Conservation (phyloP, 2,329 filamentous ascomycete genomes). For the Penicillium freii region DNA sequence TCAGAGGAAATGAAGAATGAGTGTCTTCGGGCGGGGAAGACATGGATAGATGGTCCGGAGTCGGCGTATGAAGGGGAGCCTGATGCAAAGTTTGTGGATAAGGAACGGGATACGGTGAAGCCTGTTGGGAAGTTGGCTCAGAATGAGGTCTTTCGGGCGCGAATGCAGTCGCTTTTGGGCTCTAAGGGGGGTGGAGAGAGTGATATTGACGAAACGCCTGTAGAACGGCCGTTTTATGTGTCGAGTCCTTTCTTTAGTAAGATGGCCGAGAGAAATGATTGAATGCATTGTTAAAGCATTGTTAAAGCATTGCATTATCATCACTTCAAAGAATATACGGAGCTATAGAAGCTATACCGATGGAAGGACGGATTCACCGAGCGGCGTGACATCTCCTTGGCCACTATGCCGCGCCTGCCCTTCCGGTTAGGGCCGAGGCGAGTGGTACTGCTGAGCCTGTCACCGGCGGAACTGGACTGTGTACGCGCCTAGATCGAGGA, state of each 20-base stretch:
- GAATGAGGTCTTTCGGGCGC: background rate
- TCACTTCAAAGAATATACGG: background rate
- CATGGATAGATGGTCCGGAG: background rate
- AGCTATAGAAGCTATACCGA: background rate
- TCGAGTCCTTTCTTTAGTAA: constrained; percentile 5
- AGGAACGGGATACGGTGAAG: background rate
- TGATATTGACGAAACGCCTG: background rate
- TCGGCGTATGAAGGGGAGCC: background rate
- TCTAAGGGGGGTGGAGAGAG: background rate
- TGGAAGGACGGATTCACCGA: background rate
- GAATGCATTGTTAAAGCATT: background rate
- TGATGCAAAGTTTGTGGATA: background rate
- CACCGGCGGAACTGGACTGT: background rate
- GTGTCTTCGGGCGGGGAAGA: background rate
- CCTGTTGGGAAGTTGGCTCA: constrained; percentile 1
- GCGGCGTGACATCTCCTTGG: background rate
- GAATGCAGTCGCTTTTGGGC: background rate
- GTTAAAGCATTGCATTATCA: background rate
- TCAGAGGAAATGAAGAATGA: constrained; percentile 1
- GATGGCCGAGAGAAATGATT: background rate
- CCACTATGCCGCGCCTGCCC: too few species aligned
- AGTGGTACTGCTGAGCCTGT: background rate
- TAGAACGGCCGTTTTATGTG: background rate
- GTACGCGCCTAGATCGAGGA: background rate
- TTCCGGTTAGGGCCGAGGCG: background rate